Evolutionary conservation across 345 rosid species (phyloP), one percentile per base, ranked within the genome.

Genomic region (Carallia pectinifolia): DNA sequence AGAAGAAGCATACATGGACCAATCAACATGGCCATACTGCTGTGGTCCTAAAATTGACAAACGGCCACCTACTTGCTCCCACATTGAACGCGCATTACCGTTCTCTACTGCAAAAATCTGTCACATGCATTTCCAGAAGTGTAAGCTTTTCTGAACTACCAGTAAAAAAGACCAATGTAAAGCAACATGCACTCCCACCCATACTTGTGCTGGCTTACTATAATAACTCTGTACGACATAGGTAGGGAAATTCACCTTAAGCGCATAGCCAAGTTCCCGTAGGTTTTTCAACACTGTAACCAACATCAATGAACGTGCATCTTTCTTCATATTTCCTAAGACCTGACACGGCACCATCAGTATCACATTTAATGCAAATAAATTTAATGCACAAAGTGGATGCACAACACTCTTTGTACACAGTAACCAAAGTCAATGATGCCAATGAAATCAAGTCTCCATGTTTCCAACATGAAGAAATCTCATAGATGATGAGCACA

Each of bases 241-340:
- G 66, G 34, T 37, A 15, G 29, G 61, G 60, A 18, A 58, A 56
- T 48, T 81, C 75, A 92, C 99, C 99, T 87, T 80, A 67, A 92
- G 77, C 7, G 70, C 77, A 78, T 95, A 96, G 53, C 98, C 99
- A 80, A 96, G 87, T 67, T 81, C 80, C 79, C 79, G 90, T 34
- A 92, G 89, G 82, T 88, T 96, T 88, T 83, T 88, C 78, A 86
- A 78, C 71, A 96, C 80, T 6, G 97, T 84, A 77, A 88, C 65
- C 77, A 96, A 81, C 94, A 96, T 80, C 76, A 96, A 76, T 29
- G 91, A 79, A 54, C 73, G 85, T 10, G 98, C 83, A 77, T 86
- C 91, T 73, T 79, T 87, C 81, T 75, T 86, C 89, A 89, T 81
- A 72, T 83, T 89, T 70, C 94, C 97, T 72, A 92, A 70, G 73